Evolutionary conservation across 2,329 filamentous ascomycete genomes (phyloP), one percentile per base, ranked within the genome.

Genomic region (Paraconiothyrium sp.): DNA sequence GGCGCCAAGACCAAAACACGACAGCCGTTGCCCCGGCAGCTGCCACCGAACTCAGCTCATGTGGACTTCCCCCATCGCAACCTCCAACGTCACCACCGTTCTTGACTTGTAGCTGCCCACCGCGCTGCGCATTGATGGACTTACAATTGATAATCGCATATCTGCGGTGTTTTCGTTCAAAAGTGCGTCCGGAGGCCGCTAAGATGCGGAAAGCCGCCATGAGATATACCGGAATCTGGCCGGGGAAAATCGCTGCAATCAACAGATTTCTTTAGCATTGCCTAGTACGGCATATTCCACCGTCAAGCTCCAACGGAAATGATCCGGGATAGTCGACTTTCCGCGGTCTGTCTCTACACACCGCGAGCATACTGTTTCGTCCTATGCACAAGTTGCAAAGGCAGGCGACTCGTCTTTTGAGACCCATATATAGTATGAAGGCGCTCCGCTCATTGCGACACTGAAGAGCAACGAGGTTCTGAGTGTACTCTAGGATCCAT

Each of bases 21-120:
- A n/a, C 41, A 7, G 44, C 46, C 24, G 49, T 59, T 57, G 39
- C 55, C 55, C 46, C 46, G 32, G 57, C 48, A 54, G 47, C 49
- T 20, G 55, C 44, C 20, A 24, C 55, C 13, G 8, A 24, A 20
- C 32, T 10, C 24, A 34, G n/a, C 22, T n/a, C 10, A 20, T 22
- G 20, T 22, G 10, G 8, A 37, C 39, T 34, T 13, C 41, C 22
- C 30, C 27, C 20, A 20, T n/a, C 20, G 3, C 32, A 57, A 34
- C 27, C 43, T 37, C 27, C 22, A 39, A 22, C 34, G 16, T 16
- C n/a, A 16, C 8, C 30, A 30, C 52, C n/a, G 7, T 22, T 20
- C 7, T 20, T 7, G 20, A 20, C 20, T 20, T 20, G 20, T 20
- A 20, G 20, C 20, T 20, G 20, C 20, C 16, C 39, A 20, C 37